These are phyloP conservation scores for Dryas integrifolia DNA, from an alignment of 331 rosid species.

Conservation along the genomic window DNA sequence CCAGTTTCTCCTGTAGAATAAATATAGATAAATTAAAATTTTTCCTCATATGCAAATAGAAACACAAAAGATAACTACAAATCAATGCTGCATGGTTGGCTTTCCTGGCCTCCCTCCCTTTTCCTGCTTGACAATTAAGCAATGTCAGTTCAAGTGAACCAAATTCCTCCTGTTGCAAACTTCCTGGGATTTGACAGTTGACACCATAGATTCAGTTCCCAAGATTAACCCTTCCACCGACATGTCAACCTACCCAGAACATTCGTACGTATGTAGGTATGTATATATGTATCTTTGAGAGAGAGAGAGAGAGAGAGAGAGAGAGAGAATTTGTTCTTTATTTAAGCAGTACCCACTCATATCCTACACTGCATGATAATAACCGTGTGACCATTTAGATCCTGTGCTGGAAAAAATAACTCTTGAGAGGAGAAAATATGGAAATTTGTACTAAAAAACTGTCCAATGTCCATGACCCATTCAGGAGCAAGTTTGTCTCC, in stretches of 20 bases:
- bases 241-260: background rate
- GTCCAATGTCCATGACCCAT: background rate
- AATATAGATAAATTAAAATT: constrained; percentile 15
- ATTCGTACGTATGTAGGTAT: background rate
- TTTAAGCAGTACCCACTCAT: background rate
- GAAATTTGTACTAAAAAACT: background rate
- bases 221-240: constrained; percentile 6
- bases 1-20: constrained; percentile 69
- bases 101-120: background rate
- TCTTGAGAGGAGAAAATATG: too few species aligned
- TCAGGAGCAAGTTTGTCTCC: background rate
- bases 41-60: constrained; percentile 2
- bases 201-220: background rate
- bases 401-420: too few species aligned
- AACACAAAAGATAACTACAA: background rate
- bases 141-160: constrained; percentile 11
- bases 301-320: background rate
- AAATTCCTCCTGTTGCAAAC: background rate
- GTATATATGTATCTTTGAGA: background rate
- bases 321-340: background rate
- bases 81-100: background rate
- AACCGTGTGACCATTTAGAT: too few species aligned
- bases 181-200: background rate
- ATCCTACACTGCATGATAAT: background rate
- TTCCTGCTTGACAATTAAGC: constrained; percentile 11